Conservation (phyloP, 2,329 filamentous ascomycete species). For the Pseudogymnoascus sp. region DNA sequence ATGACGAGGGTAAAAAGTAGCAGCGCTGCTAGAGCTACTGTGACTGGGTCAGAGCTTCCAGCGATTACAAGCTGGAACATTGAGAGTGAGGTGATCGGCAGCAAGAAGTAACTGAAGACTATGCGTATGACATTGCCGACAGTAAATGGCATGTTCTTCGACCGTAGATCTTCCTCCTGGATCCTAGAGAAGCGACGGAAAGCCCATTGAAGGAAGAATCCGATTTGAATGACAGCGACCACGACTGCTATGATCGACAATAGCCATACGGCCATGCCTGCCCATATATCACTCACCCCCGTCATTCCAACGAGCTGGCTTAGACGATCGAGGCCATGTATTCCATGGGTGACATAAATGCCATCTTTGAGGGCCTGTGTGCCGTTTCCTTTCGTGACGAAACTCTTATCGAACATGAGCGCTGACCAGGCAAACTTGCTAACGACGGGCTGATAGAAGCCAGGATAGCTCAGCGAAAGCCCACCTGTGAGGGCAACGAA, state of each 20-base stretch:
- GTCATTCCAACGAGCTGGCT: constrained; percentile 78
- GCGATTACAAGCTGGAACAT: constrained; percentile 86
- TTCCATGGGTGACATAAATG: constrained; percentile 73
- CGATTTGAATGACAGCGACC: constrained; percentile 64
- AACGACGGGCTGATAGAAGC: constrained; percentile 85
- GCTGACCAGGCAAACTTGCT: constrained; percentile 84
- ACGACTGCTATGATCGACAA: constrained; percentile 65
- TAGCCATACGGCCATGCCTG: constrained; percentile 87
- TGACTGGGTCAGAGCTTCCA: constrained; percentile 56
- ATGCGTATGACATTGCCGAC: constrained; percentile 73
- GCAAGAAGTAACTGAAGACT: constrained; percentile 84
- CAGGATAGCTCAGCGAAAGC: constrained; percentile 80
- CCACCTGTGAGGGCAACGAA: constrained; percentile 84
- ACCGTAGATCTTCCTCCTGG: constrained; percentile 76
- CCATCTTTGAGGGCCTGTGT: constrained; percentile 69
- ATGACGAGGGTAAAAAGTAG: constrained; percentile 65
- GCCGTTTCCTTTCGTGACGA: constrained; percentile 62
- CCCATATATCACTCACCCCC: constrained; percentile 75
- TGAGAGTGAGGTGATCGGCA: constrained; percentile 79
- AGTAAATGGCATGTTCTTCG: constrained; percentile 87
- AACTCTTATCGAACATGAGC: constrained; percentile 88
- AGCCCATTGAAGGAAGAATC: constrained; percentile 70
- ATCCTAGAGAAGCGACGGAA: constrained; percentile 64
- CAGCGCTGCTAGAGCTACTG: constrained; percentile 67
- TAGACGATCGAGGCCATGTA: constrained; percentile 71